Conservation (phyloP, 805 yeast genomes). For the Spencermartinsiella europaea region DNA sequence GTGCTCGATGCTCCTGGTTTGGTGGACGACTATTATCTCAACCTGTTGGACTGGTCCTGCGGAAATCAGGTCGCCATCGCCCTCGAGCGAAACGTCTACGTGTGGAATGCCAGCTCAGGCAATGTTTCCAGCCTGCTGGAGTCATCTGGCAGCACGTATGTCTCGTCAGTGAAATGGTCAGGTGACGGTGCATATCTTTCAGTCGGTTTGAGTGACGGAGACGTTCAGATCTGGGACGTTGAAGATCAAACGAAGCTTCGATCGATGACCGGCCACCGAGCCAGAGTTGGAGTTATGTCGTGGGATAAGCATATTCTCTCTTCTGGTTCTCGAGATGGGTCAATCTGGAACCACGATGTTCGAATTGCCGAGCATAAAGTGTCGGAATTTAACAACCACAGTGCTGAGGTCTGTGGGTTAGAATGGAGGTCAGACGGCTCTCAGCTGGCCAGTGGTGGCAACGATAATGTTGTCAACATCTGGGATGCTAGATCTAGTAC, state of each 20-base stretch:
- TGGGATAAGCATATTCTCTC: slow-evolving; percentile 82
- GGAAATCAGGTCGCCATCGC: slow-evolving; percentile 84
- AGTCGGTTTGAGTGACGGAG: slow-evolving; percentile 78
- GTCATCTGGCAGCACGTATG: slow-evolving; percentile 37
- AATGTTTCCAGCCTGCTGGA: slow-evolving; percentile 66
- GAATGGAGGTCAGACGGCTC: slow-evolving; percentile 80
- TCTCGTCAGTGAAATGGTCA: slow-evolving; percentile 83
- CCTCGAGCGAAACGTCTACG: slow-evolving; percentile 72
- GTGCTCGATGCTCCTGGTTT: slow-evolving; percentile 96
- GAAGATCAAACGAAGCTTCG: slow-evolving; percentile 70
- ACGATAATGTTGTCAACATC: slow-evolving; percentile 85
- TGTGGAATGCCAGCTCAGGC: slow-evolving; percentile 89
- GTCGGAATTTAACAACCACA: slow-evolving; percentile 55
- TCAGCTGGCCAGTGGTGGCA: slow-evolving; percentile 88
- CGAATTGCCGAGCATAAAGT: slow-evolving; percentile 74
- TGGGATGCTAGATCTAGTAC: slow-evolving; percentile 77
- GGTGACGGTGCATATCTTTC: slow-evolving; percentile 83
- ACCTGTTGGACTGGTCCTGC: slow-evolving; percentile 81
- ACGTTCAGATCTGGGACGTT: slow-evolving; percentile 89
- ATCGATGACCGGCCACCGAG: slow-evolving; percentile 67
- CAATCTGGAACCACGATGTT: slow-evolving; percentile 83
- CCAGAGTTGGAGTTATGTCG: slow-evolving; percentile 75
- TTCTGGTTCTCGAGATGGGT: slow-evolving; percentile 84
- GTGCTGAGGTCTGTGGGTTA: slow-evolving; percentile 90
- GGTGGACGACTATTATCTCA: slow-evolving; percentile 86